Conservation (phyloP, 805 yeast genomes). For the Metschnikowia borealis region DNA sequence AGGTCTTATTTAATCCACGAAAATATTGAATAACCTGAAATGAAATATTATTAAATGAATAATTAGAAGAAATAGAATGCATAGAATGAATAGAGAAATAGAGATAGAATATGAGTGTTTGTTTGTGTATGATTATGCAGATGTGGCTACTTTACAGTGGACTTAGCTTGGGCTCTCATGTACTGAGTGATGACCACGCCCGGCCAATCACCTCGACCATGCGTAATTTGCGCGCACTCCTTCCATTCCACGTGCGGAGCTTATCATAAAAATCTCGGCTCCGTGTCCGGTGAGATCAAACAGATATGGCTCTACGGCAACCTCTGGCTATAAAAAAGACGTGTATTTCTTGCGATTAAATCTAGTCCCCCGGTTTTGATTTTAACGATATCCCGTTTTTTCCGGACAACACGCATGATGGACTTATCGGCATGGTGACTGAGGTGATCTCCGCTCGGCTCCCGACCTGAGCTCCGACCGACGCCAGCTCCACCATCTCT, state of each 20-base stretch:
- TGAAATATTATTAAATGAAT: no score
- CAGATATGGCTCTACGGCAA: background rate
- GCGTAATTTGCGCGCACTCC: slow-evolving; percentile 3
- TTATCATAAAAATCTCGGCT: slow-evolving; percentile 3
- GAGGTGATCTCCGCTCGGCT: background rate
- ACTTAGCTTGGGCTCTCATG: no score
- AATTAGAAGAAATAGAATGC: no score
- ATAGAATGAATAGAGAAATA: no score
- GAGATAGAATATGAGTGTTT: no score
- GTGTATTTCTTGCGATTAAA: no score
- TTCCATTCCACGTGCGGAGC: background rate
- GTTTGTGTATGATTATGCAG: background rate
- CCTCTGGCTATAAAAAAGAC: background rate
- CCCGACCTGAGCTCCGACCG: background rate
- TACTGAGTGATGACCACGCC: background rate
- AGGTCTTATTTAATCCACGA: no score
- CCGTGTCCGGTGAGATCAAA: background rate
- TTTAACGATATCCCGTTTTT: no score
- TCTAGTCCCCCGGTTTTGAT: no score
- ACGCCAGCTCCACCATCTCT: background rate
- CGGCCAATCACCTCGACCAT: background rate
- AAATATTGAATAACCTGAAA: no score
- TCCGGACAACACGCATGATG: background rate
- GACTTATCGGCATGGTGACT: background rate
- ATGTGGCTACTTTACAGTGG: background rate